Percentiles rank a stretch among this genome's conserved stretches.
These are phyloP conservation scores for Mycosphaerella sp. DNA, from an alignment of 2,329 filamentous ascomycete species.

Conservation along the genomic window DNA sequence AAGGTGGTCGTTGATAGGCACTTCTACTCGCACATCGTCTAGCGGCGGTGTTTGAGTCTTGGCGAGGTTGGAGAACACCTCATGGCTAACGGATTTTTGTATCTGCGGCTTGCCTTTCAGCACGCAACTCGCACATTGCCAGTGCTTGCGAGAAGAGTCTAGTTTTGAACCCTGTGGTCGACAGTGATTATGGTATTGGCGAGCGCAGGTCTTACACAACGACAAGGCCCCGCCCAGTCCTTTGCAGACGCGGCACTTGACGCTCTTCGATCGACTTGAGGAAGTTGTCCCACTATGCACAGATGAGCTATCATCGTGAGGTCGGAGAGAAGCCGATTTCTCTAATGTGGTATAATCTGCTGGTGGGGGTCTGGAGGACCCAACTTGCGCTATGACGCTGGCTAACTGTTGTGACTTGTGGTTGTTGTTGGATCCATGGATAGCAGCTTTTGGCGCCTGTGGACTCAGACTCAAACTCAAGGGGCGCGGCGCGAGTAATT, in stretches of 20 bases:
- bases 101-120: constrained; percentile 13
- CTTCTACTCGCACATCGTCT: not conserved
- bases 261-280: constrained; percentile 16
- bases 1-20: too few species aligned
- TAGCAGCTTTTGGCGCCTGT: not conserved
- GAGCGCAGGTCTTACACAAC: constrained; percentile 32
- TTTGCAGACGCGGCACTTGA: constrained; percentile 33
- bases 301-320: constrained; percentile 16
- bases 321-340: not conserved
- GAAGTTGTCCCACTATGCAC: constrained; percentile 18
- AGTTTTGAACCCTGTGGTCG: not conserved
- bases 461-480: constrained; percentile 1
- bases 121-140: constrained; percentile 28
- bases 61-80: not conserved
- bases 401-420: not conserved
- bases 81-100: not conserved
- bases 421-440: not conserved
- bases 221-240: constrained; percentile 29
- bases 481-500: not conserved
- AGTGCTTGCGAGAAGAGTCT: constrained; percentile 15
- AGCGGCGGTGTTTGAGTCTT: not conserved
- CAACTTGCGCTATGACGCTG: not conserved
- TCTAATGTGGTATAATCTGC: not conserved
- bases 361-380: not conserved
- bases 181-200: constrained; percentile 31